phyloP scores from a whole-genome alignment of 805 yeast genomes.

The Kodamaea kakaduensis region DNA sequence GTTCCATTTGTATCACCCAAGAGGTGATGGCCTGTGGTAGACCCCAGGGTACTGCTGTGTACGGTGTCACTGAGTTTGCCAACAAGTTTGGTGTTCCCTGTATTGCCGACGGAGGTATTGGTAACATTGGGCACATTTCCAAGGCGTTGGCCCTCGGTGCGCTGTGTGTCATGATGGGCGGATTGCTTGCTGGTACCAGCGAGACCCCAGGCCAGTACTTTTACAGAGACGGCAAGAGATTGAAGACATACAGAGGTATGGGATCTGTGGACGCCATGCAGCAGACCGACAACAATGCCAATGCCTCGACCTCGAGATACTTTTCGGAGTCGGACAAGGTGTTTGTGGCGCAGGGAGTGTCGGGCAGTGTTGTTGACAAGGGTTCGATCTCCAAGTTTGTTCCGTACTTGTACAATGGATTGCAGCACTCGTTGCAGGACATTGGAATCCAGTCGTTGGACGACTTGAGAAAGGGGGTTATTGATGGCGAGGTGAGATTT shows the following conservation, averaged over 20 bases:
- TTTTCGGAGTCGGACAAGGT: constrained; percentile 95
- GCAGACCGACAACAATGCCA: constrained; percentile 79
- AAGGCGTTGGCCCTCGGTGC: constrained; percentile 97
- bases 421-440: constrained; percentile 98
- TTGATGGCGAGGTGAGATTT: constrained; percentile 74
- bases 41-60: constrained; percentile 99
- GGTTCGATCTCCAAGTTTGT: constrained; percentile 92
- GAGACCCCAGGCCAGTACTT: constrained; percentile 99
- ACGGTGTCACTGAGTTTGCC: constrained; percentile 89
- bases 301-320: constrained; percentile 97
- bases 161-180: constrained; percentile 98
- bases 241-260: constrained; percentile 98
- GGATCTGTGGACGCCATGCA: constrained; percentile 99
- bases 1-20: constrained; percentile 98
- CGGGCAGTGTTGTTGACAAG: constrained; percentile 94
- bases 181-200: constrained; percentile 96
- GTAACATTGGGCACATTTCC: constrained; percentile 96
- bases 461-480: constrained; percentile 61
- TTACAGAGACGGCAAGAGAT: constrained; percentile 96
- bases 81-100: constrained; percentile 96
- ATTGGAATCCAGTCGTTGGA: constrained; percentile 75
- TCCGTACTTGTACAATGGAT: constrained; percentile 91
- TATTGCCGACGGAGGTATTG: constrained; percentile 99
- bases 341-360: constrained; percentile 97
- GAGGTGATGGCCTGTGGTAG: constrained; percentile 99